These are phyloP conservation scores for Corymbia calophylla DNA, from an alignment of 441 rosid genomes.

Conservation along the genomic window DNA sequence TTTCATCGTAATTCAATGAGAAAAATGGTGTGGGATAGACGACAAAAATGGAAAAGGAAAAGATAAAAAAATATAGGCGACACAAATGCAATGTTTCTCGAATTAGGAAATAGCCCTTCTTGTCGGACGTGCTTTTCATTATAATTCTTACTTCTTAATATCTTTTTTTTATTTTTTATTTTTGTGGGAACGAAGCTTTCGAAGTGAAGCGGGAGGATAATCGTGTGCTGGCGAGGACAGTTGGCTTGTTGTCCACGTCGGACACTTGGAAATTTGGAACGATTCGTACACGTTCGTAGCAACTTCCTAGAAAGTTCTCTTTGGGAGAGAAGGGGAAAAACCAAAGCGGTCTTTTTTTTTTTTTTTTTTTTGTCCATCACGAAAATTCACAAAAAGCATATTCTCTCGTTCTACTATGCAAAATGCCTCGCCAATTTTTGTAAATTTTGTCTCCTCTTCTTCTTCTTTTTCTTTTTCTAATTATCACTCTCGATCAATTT, in stretches of 20 bases:
- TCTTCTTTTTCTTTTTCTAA: too few relatives aligned
- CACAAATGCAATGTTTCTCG: neutral
- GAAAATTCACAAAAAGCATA: neutral
- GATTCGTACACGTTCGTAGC: neutral
- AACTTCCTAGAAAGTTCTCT: neutral
- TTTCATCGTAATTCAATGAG: neutral
- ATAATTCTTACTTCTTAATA: fast-evolving
- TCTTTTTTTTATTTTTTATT: fast-evolving
- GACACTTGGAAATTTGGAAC: neutral
- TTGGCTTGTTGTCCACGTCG: neutral
- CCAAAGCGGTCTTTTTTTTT: fast-evolving
- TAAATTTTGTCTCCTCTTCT: neutral
- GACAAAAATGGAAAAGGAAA: neutral
- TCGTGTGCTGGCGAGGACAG: neutral
- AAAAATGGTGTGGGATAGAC: neutral
- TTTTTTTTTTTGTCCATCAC: neutral
- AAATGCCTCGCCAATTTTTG: neutral
- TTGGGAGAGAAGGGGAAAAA: fast-evolving
- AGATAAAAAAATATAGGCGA: too few relatives aligned
- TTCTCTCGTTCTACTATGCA: neutral
- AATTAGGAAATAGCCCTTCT: neutral
- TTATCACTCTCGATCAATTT: neutral
- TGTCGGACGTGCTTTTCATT: neutral
- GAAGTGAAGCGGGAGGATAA: neutral
- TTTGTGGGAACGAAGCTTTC: neutral